These are phyloP conservation scores for Leptomonas pyrrhocoris DNA, from an alignment of 208 protist genomes.

Conservation along the genomic window DNA sequence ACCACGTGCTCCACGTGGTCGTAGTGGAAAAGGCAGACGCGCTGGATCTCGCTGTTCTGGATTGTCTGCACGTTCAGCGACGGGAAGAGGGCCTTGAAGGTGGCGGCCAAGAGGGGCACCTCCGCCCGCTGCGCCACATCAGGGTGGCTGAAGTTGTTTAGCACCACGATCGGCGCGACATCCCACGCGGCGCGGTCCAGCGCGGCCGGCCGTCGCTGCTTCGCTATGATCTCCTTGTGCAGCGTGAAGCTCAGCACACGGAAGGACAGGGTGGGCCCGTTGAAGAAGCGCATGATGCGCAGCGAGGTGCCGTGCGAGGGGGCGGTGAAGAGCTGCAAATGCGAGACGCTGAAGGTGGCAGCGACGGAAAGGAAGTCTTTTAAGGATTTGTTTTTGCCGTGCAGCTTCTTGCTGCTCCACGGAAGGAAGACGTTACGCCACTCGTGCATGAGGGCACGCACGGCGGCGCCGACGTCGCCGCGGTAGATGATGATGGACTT, in stretches of 20 bases:
- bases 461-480: conserved; percentile 78
- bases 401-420: conserved; percentile 89
- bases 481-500: conserved; percentile 93
- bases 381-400: conserved; percentile 88
- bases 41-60: conserved; percentile 83
- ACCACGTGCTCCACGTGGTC: conserved; percentile 85
- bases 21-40: conserved; percentile 89
- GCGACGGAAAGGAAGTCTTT: conserved; percentile 89
- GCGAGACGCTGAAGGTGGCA: conserved; percentile 79
- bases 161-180: conserved; percentile 86
- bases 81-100: conserved; percentile 86
- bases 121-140: conserved; percentile 64
- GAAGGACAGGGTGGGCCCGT: conserved; percentile 90
- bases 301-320: conserved; percentile 84
- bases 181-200: conserved; percentile 74
- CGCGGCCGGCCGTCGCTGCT: conserved; percentile 69
- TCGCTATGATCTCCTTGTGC: conserved; percentile 76
- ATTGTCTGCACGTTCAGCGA: conserved; percentile 82
- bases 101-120: conserved; percentile 82
- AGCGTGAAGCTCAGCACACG: conserved; percentile 89
- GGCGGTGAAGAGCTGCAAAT: conserved; percentile 89
- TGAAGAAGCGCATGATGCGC: conserved; percentile 91
- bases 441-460: conserved; percentile 90
- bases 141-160: conserved; percentile 92
- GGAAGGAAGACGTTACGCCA: conserved; percentile 91